phyloP scores from a whole-genome alignment of 148 eudicot genomes.

The Rhododendron kiyosumense region DNA sequence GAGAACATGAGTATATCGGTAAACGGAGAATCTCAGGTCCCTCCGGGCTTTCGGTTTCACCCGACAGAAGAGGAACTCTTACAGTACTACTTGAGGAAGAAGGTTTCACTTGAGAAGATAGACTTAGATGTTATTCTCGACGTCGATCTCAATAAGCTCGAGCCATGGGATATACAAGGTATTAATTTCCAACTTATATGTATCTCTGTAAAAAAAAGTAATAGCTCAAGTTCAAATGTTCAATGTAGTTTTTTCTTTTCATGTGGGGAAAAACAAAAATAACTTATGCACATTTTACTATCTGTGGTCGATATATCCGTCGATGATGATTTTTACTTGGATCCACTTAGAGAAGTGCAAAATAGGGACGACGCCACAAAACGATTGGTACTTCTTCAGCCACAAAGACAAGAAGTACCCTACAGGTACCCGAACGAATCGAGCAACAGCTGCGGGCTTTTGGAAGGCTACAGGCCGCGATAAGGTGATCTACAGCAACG shows the following conservation, averaged over 20 bases:
- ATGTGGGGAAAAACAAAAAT: neutral
- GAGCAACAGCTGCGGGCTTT: conserved; percentile 21
- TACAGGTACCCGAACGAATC: conserved; percentile 18
- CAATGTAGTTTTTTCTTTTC: neutral
- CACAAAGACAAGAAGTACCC: conserved; percentile 34
- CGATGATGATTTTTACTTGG: neutral
- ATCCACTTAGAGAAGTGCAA: conserved; percentile 14
- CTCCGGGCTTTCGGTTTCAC: conserved; percentile 93
- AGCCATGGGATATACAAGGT: conserved; percentile 99
- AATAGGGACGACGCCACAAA: conserved; percentile 24
- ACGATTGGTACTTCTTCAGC: conserved; percentile 32
- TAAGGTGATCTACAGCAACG: conserved; percentile 10
- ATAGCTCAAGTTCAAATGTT: neutral
- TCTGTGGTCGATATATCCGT: neutral
- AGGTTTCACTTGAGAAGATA: conserved; percentile 81
- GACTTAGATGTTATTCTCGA: conserved; percentile 91
- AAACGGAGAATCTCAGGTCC: conserved; percentile 56
- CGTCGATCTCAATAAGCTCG: conserved; percentile 94
- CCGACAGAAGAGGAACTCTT: conserved; percentile 94
- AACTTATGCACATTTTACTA: neutral
- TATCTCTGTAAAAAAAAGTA: neutral
- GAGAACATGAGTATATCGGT: conserved; percentile 14
- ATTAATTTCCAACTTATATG: neutral
- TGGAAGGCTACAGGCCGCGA: conserved; percentile 26
- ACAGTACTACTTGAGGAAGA: conserved; percentile 79